A percentile compares a stretch with the other conserved stretches of the same genome.
These are phyloP conservation scores for Populus hybrid DNA, from an alignment of 441 rosid genomes.

Conservation along the genomic window DNA sequence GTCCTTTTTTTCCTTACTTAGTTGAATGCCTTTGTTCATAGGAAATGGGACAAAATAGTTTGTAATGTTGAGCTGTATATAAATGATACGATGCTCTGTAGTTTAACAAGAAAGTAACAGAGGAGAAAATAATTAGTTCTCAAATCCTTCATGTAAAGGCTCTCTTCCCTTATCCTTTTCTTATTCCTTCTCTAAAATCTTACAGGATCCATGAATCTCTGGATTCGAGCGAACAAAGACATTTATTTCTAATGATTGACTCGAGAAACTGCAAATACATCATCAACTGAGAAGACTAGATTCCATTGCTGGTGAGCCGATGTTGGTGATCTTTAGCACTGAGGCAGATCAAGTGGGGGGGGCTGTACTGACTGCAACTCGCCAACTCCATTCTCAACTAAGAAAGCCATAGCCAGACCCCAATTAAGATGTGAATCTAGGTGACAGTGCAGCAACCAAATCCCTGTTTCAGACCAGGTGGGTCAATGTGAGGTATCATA, in stretches of 20 bases:
- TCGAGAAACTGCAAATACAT: background rate
- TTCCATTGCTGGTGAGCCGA: background rate
- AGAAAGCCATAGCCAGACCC: conserved; percentile 78
- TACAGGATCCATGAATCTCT: background rate
- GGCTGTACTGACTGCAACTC: conserved; percentile 49
- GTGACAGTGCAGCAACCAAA: conserved; percentile 95
- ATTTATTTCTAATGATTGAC: conserved; percentile 4
- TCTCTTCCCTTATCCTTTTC: no score
- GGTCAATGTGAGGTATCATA: background rate
- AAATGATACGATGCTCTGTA: no score
- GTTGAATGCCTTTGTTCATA: no score
- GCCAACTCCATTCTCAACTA: conserved; percentile 78
- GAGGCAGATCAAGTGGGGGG: conserved; percentile 73
- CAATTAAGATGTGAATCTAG: conserved; percentile 76
- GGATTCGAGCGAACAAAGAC: conserved; percentile 1
- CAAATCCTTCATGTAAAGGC: no score
- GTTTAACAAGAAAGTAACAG: no score
- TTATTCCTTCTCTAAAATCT: no score
- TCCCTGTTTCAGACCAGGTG: conserved; percentile 43
- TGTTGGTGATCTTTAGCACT: conserved; percentile 35
- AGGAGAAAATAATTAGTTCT: no score
- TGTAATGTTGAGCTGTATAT: no score
- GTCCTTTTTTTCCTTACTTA: no score
- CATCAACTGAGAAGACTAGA: background rate
- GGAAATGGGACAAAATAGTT: no score